Conservation (phyloP, 495 filamentous ascomycete species). For the Aspergillus nanangensis region DNA sequence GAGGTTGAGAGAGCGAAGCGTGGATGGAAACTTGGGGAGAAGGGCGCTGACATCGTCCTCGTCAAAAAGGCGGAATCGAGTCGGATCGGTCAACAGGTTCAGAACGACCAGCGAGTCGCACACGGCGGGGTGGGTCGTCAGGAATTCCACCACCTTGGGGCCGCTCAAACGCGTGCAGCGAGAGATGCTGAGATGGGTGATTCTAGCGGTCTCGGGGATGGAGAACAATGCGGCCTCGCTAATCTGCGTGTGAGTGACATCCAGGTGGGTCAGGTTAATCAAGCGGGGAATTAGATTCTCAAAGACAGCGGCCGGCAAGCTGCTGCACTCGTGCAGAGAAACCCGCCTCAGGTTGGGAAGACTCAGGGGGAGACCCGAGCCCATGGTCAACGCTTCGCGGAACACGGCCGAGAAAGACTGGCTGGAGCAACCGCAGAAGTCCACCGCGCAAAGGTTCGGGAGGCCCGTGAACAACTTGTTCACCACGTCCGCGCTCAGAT, state of each 20-base stretch:
- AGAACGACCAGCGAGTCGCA: constrained; percentile 62
- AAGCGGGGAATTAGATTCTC: constrained; percentile 68
- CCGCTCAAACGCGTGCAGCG: constrained; percentile 72
- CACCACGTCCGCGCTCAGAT: constrained; percentile 64
- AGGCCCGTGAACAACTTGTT: constrained; percentile 65
- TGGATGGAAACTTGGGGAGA: constrained; percentile 62
- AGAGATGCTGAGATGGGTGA: constrained; percentile 78
- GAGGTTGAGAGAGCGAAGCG: constrained; percentile 71
- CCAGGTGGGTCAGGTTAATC: constrained; percentile 69
- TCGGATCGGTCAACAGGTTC: constrained; percentile 70
- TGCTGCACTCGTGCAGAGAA: constrained; percentile 78
- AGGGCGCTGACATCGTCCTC: constrained; percentile 60
- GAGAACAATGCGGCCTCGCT: constrained; percentile 67
- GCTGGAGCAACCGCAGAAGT: constrained; percentile 79
- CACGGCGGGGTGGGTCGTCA: constrained; percentile 68
- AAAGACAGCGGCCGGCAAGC: constrained; percentile 63
- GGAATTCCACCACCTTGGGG: constrained; percentile 62
- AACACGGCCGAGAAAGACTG: constrained; percentile 62
- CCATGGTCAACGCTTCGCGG: constrained; percentile 38
- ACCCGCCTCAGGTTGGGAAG: constrained; percentile 62
- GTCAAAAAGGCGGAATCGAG: constrained; percentile 68
- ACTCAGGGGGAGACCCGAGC: constrained; percentile 37
- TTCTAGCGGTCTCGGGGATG: constrained; percentile 65
- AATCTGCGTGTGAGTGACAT: constrained; percentile 75
- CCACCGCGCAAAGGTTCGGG: constrained; percentile 63